Percentiles rank a stretch among this genome's conserved stretches.
These are phyloP conservation scores for Edaphochlamys debaryana DNA, from an alignment of 139 green algal genomes.

Conservation along the genomic window DNA sequence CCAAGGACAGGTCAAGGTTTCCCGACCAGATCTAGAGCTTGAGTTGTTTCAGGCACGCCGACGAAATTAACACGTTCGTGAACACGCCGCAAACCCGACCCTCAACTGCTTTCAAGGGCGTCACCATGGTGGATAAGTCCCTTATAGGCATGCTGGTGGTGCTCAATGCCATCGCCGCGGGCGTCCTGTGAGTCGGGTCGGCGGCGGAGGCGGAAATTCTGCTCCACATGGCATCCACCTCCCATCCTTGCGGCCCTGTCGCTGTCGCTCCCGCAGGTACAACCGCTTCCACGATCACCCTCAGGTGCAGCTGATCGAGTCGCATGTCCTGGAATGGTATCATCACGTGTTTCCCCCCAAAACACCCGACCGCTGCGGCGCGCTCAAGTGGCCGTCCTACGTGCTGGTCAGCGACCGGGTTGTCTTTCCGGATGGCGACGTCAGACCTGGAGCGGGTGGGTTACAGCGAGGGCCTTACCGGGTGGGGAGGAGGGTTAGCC, in stretches of 20 bases:
- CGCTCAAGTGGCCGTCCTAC: conserved; percentile 53
- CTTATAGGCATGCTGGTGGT: not conserved
- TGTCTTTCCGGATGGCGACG: conserved; percentile 52
- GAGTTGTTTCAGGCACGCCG: no score
- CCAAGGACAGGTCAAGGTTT: no score
- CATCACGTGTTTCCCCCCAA: conserved; percentile 16
- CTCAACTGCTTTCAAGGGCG: no score
- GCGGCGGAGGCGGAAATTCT: no score
- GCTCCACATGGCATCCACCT: no score
- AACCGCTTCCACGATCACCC: conserved; percentile 46
- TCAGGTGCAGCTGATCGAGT: conserved; percentile 28
- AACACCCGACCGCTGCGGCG: conserved; percentile 43
- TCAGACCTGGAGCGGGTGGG: conserved; percentile 57
- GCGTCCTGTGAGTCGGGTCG: conserved; percentile 20
- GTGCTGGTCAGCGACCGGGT: conserved; percentile 53
- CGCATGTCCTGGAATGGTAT: not conserved
- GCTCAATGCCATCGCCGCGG: conserved; percentile 26
- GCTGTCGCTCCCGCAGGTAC: conserved; percentile 39
- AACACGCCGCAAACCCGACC: no score
- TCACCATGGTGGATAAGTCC: not conserved
- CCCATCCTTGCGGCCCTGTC: no score
- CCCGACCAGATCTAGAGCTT: no score
- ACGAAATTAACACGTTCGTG: no score
- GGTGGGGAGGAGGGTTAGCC: no score
- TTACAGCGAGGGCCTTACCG: no score